Percentiles rank a stretch among this genome's conserved stretches.
phyloP scores from a whole-genome alignment of 2,329 filamentous ascomycete species.

The Grosmannia clavigera region DNA sequence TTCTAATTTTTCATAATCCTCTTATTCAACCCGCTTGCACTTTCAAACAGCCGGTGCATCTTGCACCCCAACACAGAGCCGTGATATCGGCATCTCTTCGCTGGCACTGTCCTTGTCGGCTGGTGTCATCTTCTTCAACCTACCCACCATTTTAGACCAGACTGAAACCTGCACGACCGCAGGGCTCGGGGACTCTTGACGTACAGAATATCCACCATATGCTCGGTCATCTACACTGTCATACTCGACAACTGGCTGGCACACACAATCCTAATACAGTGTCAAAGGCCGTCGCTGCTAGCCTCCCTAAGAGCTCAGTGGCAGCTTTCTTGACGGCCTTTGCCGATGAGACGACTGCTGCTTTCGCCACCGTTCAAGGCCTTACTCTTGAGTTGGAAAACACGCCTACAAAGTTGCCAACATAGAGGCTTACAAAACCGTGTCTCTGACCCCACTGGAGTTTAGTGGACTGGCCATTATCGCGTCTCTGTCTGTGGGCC shows the following conservation, averaged over 20 bases:
- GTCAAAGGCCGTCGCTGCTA: slow-evolving; percentile 21
- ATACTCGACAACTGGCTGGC: slow-evolving; percentile 22
- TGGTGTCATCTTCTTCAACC: slow-evolving; percentile 21
- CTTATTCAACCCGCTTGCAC: no score
- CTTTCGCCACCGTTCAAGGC: slow-evolving; percentile 10
- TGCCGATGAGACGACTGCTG: neutral
- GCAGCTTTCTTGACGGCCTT: neutral
- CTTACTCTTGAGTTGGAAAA: slow-evolving; percentile 18
- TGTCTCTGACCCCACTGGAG: slow-evolving; percentile 19
- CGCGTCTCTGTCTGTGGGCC: no score
- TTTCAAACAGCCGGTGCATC: neutral
- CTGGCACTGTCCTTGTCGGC: slow-evolving; percentile 22
- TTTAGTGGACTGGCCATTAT: no score
- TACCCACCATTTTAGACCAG: slow-evolving; percentile 21
- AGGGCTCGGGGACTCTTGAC: slow-evolving; percentile 22
- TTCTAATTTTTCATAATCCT: no score
- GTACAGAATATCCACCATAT: slow-evolving; percentile 11
- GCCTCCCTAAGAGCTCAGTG: slow-evolving; percentile 9
- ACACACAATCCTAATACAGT: slow-evolving; percentile 19
- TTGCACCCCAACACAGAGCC: neutral
- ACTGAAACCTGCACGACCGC: slow-evolving; percentile 21
- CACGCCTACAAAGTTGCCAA: slow-evolving; percentile 22
- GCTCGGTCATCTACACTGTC: slow-evolving; percentile 19
- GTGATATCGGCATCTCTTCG: slow-evolving; percentile 11
- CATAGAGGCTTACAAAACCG: slow-evolving; percentile 21